Base-by-base conservation (phyloP, 192 early-diverging fungal genomes). In the Bifiguratus adelaidae region DNA sequence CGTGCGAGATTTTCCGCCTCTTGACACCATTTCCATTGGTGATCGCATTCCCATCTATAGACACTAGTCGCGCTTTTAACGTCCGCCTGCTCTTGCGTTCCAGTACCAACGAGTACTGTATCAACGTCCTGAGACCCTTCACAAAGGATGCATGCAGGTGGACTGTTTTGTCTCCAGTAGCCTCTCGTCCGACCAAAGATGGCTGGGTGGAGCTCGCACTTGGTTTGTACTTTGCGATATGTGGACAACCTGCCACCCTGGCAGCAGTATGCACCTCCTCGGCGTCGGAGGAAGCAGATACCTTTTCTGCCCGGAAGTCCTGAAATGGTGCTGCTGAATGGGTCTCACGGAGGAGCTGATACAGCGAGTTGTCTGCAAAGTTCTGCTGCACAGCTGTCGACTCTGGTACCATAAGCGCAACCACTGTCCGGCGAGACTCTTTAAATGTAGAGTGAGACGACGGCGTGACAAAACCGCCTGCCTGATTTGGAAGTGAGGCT, bases 61-160 rank as follows among this genome's bases (percentile, higher is more conserved):
- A 32, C 7, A 24, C 32, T 3, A 48, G 29, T 33, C 33, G 25
- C 47, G 43, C 27, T 55, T 35, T 48, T 44, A 30, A 8, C 16
- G 9, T 35, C 24, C n/a, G 13, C 46, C 41, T 47, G 33, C 23
- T 28, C 30, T 18, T n/a, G 16, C 18, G n/a, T 38, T 15, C 30
- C 53, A 42, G 47, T 11, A 30, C 8, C 3, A 55, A 16, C 34
- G 53, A 55, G 23, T 55, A 55, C 12, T 27, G 33, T 19, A 55
- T 36, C 21, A 55, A 28, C 12, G 53, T 29, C 15, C 45, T 21
- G 37, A 46, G 46, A 27, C 37, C 47, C 3, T 55, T 44, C 13
- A 55, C 44, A 15, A 55, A 9, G 4, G 6, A 18, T 41, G 24
- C 3, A 19, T 24, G 9, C n/a, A 32, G 29, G 7, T 30, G 11